phyloP scores from a whole-genome alignment of 2,329 filamentous ascomycete species.

The Penicillium hordei region DNA sequence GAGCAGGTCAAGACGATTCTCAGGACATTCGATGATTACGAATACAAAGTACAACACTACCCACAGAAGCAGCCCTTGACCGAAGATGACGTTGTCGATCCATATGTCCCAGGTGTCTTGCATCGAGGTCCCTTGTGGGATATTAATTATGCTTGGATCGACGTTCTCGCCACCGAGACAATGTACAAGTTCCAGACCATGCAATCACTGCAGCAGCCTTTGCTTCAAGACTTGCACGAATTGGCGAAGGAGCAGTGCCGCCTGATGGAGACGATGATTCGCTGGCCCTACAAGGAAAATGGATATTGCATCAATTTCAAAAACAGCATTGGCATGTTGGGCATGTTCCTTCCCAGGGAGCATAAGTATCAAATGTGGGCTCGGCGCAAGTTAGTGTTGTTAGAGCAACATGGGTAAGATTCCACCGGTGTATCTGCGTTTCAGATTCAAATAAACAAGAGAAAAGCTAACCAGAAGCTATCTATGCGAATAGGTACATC shows the following conservation, averaged over 20 bases:
- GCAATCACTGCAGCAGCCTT: conserved; percentile 53
- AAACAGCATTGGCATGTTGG: conserved; percentile 71
- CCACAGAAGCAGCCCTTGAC: conserved; percentile 53
- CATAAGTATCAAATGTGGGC: conserved; percentile 73
- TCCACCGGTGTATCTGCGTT: neutral
- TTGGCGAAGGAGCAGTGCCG: conserved; percentile 71
- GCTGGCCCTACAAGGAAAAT: conserved; percentile 67
- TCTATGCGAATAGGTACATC: conserved; percentile 66
- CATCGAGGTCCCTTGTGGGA: conserved; percentile 70
- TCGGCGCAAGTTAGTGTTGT: conserved; percentile 71
- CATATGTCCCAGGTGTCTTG: conserved; percentile 68
- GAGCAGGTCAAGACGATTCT: conserved; percentile 51
- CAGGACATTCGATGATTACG: conserved; percentile 62
- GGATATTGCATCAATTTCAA: conserved; percentile 73
- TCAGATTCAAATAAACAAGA: neutral
- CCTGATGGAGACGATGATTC: conserved; percentile 74
- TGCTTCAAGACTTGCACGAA: conserved; percentile 55
- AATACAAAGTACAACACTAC: conserved; percentile 65
- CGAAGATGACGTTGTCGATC: conserved; percentile 69
- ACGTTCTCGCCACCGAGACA: conserved; percentile 74
- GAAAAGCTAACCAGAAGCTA: conserved; percentile 2
- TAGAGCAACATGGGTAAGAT: conserved; percentile 76
- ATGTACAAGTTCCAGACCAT: conserved; percentile 78
- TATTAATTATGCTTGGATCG: conserved; percentile 71
- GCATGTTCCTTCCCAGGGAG: conserved; percentile 77